Percentiles rank a stretch among this genome's conserved stretches.
Evolutionary conservation across 371 early-diverging fungal species (phyloP).

Genomic region (Cokeromyces recurvatus): DNA sequence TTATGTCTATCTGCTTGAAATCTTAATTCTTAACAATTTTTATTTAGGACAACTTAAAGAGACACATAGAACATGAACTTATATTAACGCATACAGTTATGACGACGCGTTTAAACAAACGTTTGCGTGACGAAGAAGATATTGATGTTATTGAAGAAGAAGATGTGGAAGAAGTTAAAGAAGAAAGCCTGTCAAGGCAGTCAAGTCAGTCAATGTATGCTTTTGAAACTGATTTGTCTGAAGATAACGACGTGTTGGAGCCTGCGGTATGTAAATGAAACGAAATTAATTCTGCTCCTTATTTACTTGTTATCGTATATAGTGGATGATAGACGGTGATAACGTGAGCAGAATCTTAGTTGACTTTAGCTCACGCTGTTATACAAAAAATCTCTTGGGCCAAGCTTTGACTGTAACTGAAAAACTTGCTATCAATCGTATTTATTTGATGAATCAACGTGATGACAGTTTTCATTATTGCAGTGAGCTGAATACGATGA

Average conservation of each 20-base stretch:
- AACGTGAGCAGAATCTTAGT: constrained; percentile 9
- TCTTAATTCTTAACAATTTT: background rate
- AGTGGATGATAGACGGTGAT: constrained; percentile 8
- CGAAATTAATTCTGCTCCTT: constrained; percentile 1
- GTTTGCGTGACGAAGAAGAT: constrained; percentile 4
- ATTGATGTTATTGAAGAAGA: constrained; percentile 1
- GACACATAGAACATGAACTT: constrained; percentile 4
- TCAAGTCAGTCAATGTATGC: constrained; percentile 4
- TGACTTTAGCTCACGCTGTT: constrained; percentile 2
- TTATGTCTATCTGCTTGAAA: constrained; percentile 1
- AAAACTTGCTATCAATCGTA: constrained; percentile 12
- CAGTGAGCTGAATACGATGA: constrained; percentile 12
- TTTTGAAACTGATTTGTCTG: constrained; percentile 65
- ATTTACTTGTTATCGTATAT: constrained; percentile 8
- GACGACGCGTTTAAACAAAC: constrained; percentile 6
- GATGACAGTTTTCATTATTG: constrained; percentile 15
- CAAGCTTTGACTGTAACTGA: constrained; percentile 7
- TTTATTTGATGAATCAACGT: constrained; percentile 12
- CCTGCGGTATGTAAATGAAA: constrained; percentile 59
- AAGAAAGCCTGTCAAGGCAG: too few species aligned
- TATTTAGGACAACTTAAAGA: too few species aligned
- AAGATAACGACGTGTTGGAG: constrained; percentile 87
- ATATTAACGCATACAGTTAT: constrained; percentile 2
- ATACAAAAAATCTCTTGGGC: constrained; percentile 3
- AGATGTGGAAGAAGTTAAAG: constrained; percentile 5